Percentiles rank a stretch among this genome's conserved stretches.
These are phyloP conservation scores for Pythium grandisporangium DNA, from an alignment of 352 stramenopile genomes.

Conservation along the genomic window DNA sequence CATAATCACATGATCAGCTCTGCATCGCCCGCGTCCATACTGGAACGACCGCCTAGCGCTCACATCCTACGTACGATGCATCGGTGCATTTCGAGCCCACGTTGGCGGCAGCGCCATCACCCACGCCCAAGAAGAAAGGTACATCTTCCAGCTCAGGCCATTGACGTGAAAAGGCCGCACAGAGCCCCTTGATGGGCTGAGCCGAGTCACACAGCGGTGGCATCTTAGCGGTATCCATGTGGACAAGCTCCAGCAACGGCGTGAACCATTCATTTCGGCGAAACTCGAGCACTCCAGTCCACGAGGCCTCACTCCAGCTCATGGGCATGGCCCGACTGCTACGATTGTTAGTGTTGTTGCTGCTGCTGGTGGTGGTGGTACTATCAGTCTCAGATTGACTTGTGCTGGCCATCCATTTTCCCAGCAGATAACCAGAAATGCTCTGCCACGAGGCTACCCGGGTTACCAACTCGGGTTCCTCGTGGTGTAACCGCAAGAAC, in stretches of 20 bases:
- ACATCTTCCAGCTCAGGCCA: conserved; percentile 66
- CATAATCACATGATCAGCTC: too few species aligned
- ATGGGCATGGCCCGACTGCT: conserved; percentile 48
- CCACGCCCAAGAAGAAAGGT: conserved; percentile 87
- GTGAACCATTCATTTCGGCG: conserved; percentile 75
- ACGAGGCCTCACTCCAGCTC: conserved; percentile 92
- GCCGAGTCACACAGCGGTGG: conserved; percentile 60
- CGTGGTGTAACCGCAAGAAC: conserved; percentile 75
- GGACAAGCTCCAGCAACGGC: conserved; percentile 64
- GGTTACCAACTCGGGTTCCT: conserved; percentile 27
- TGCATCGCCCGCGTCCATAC: too few species aligned
- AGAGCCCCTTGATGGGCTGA: conserved; percentile 43
- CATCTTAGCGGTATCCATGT: conserved; percentile 64
- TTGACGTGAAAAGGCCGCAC: conserved; percentile 35
- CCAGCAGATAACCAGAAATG: conserved; percentile 82
- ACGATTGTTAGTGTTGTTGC: too few species aligned
- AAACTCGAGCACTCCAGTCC: conserved; percentile 92
- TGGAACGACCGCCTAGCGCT: too few species aligned
- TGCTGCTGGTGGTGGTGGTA: too few species aligned
- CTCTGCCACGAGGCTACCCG: conserved; percentile 83
- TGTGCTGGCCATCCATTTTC: conserved; percentile 66
- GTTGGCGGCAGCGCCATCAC: conserved; percentile 92
- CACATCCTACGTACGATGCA: conserved; percentile 49
- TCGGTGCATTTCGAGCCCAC: conserved; percentile 90
- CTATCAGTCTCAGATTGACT: too few species aligned